These are phyloP conservation scores for Priceomyces haplophilus DNA, from an alignment of 805 yeast genomes.

Conservation along the genomic window DNA sequence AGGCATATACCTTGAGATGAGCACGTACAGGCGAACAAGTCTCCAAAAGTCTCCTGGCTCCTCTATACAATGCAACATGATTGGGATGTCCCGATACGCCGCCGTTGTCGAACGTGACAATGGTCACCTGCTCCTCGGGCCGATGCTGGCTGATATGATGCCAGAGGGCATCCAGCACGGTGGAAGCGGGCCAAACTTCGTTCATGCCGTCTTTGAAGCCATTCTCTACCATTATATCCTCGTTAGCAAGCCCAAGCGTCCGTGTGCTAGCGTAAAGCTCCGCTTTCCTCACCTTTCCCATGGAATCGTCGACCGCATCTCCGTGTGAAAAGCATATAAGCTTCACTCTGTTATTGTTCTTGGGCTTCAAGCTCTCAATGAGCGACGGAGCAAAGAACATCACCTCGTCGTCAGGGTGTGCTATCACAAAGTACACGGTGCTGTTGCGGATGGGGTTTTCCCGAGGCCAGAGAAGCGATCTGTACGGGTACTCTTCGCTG, in stretches of 20 bases:
- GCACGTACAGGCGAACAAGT: slow-evolving; percentile 8
- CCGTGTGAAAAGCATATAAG: slow-evolving; percentile 77
- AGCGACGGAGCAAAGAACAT: slow-evolving; percentile 93
- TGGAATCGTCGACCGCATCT: slow-evolving; percentile 56
- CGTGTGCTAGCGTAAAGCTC: slow-evolving; percentile 60
- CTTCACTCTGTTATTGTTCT: slow-evolving; percentile 49
- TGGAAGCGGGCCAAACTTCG: slow-evolving; percentile 54
- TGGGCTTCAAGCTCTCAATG: slow-evolving; percentile 45
- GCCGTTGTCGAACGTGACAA: slow-evolving; percentile 74
- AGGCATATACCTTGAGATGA: slow-evolving; percentile 23
- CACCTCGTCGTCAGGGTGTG: slow-evolving; percentile 98
- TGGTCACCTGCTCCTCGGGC: slow-evolving; percentile 24
- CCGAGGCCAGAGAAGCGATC: slow-evolving; percentile 34
- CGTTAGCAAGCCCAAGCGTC: slow-evolving; percentile 47
- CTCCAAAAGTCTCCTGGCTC: slow-evolving; percentile 38
- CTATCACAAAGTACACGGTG: slow-evolving; percentile 58
- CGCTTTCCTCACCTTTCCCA: slow-evolving; percentile 58
- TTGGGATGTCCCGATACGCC: slow-evolving; percentile 92
- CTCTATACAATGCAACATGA: slow-evolving; percentile 64
- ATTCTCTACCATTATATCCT: slow-evolving; percentile 46
- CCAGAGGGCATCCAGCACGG: slow-evolving; percentile 38
- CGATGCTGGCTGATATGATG: slow-evolving; percentile 18
- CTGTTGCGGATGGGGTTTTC: slow-evolving; percentile 33
- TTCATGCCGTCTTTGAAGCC: slow-evolving; percentile 63
- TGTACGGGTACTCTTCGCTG: slow-evolving; percentile 29